phyloP scores from a whole-genome alignment of 352 stramenopile species.

The Hyaloperonospora arabidopsidis region DNA sequence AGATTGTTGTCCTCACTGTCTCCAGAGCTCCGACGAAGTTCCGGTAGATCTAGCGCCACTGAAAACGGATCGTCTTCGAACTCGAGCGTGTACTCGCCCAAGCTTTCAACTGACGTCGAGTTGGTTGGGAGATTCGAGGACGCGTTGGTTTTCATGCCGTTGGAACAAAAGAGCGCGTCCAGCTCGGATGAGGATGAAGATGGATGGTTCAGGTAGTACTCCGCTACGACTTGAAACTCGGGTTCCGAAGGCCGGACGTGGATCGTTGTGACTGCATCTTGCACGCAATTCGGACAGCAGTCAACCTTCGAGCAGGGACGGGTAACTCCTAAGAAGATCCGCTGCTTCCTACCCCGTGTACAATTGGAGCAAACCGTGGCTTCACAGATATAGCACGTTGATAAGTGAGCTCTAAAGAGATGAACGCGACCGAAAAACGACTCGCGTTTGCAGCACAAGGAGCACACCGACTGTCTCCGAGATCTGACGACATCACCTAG shows the following conservation, averaged over 20 bases:
- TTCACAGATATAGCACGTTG: slow-evolving; percentile 37
- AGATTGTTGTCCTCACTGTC: slow-evolving; percentile 4
- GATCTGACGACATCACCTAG: neutral
- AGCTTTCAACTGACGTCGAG: slow-evolving; percentile 16
- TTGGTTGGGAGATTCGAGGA: slow-evolving; percentile 13
- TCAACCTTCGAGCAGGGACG: slow-evolving; percentile 17
- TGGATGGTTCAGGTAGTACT: slow-evolving; percentile 14
- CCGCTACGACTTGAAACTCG: slow-evolving; percentile 22
- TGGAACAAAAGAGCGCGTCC: neutral
- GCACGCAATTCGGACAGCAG: slow-evolving; percentile 35
- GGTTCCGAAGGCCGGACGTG: slow-evolving; percentile 16
- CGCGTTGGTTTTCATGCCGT: slow-evolving; percentile 15
- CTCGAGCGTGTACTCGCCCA: slow-evolving; percentile 19
- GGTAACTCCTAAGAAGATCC: slow-evolving; percentile 29
- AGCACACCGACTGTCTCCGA: slow-evolving; percentile 11
- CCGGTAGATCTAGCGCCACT: slow-evolving; percentile 12
- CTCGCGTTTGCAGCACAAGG: slow-evolving; percentile 20
- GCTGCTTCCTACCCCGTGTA: slow-evolving; percentile 30
- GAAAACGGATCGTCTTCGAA: slow-evolving; percentile 25
- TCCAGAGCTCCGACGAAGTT: slow-evolving; percentile 16
- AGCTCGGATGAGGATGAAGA: neutral
- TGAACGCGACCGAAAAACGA: slow-evolving; percentile 19
- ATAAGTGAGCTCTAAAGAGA: slow-evolving; percentile 17
- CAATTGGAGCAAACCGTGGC: slow-evolving; percentile 38
- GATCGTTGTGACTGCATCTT: slow-evolving; percentile 25